These are phyloP conservation scores for Acanthamoeba sp. DNA, from an alignment of 208 protist species.

Conservation along the genomic window DNA sequence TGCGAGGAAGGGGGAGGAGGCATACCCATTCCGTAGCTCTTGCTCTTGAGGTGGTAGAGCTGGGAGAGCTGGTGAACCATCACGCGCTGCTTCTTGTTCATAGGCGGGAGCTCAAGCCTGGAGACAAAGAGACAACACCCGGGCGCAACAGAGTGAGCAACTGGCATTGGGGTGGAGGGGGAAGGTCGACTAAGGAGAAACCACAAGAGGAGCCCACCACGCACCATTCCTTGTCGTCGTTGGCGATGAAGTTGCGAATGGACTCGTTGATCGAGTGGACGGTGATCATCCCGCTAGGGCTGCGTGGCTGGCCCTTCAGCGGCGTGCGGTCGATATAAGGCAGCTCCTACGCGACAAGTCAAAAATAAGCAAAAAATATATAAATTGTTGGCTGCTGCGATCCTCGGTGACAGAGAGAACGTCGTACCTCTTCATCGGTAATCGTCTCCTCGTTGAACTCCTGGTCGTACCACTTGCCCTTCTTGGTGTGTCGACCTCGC, in stretches of 20 bases:
- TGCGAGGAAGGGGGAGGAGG: background rate
- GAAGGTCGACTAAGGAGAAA: too few species aligned
- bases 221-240: constrained; percentile 43
- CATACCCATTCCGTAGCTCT: constrained; percentile 30
- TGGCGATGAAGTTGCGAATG: constrained; percentile 46
- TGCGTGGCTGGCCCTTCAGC: constrained; percentile 16
- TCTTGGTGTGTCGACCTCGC: background rate
- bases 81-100: constrained; percentile 50
- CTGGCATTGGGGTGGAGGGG: background rate
- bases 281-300: background rate
- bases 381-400: background rate
- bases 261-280: constrained; percentile 22
- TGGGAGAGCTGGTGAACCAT: constrained; percentile 8
- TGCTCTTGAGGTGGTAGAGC: constrained; percentile 16
- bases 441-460: constrained; percentile 46
- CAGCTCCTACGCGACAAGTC: background rate
- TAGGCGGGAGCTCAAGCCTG: constrained; percentile 30
- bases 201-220: background rate
- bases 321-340: constrained; percentile 17
- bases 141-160: background rate
- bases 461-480: constrained; percentile 14
- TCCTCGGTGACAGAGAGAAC: background rate
- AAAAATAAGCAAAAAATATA: background rate
- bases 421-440: constrained; percentile 20
- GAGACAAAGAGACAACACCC: background rate